Conservation (phyloP, 1,139 yeast genomes). For the Yamadazyma conglobata region DNA sequence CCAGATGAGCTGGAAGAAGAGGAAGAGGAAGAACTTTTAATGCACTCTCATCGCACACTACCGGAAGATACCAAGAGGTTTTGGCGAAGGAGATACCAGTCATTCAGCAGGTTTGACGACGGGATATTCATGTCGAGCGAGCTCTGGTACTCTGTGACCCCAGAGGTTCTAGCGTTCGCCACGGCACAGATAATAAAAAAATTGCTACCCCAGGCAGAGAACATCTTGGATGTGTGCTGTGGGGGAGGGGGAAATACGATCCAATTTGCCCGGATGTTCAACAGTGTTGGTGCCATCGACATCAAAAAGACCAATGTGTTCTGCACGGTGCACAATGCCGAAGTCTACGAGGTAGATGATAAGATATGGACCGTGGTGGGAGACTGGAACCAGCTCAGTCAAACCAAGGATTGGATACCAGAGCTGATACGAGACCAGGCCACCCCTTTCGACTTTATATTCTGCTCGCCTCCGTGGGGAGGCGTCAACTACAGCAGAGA, state of each 20-base stretch:
- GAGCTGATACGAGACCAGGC: constrained; percentile 14
- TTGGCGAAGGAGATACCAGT: constrained; percentile 55
- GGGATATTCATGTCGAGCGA: constrained; percentile 74
- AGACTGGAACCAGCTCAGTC: constrained; percentile 51
- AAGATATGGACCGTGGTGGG: constrained; percentile 47
- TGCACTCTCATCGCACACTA: constrained; percentile 38
- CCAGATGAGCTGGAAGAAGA: constrained; percentile 1
- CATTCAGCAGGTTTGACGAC: constrained; percentile 61
- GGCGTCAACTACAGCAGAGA: constrained; percentile 64
- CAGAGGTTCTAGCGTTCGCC: constrained; percentile 68
- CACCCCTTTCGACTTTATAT: constrained; percentile 58
- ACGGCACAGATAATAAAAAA: constrained; percentile 52
- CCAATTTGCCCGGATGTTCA: constrained; percentile 66
- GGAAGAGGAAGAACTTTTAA: constrained; percentile 25
- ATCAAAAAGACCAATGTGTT: constrained; percentile 54
- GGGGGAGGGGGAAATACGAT: constrained; percentile 97
- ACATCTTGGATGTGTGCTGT: constrained; percentile 71
- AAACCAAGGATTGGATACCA: constrained; percentile 31
- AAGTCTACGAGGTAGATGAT: constrained; percentile 58
- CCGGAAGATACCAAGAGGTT: constrained; percentile 48
- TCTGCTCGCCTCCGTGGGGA: constrained; percentile 97
- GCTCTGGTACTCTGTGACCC: constrained; percentile 90
- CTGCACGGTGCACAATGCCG: constrained; percentile 71
- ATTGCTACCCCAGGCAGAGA: constrained; percentile 39
- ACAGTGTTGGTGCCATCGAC: constrained; percentile 65